Evolutionary conservation across 805 yeast genomes (phyloP).

Genomic region (Candida ponderosae): DNA sequence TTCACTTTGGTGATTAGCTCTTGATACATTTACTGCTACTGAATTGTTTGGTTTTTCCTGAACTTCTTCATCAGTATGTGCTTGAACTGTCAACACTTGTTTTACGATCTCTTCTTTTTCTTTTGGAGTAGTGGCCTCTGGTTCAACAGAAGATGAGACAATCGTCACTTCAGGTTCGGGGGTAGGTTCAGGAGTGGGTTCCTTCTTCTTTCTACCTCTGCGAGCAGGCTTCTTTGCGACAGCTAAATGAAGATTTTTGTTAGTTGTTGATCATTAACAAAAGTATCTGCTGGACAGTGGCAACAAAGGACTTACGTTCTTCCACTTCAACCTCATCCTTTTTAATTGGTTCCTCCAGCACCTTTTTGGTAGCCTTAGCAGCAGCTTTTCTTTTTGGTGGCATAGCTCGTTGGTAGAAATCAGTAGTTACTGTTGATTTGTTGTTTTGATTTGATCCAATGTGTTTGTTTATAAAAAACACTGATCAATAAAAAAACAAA

Average conservation of each 20-base stretch:
- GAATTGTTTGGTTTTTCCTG: background rate
- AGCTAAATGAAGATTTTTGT: background rate
- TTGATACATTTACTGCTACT: constrained; percentile 1
- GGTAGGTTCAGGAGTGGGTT: background rate
- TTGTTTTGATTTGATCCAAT: no score
- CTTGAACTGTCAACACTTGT: background rate
- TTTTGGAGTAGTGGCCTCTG: background rate
- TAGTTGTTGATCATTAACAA: background rate
- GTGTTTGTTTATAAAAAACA: background rate
- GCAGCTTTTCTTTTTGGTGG: constrained; percentile 15
- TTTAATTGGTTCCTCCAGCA: background rate
- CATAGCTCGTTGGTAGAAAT: constrained; percentile 1
- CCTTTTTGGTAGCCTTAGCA: constrained; percentile 1
- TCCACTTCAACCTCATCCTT: constrained; percentile 1
- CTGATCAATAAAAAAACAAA: no score
- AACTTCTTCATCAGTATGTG: background rate
- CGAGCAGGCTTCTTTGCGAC: background rate
- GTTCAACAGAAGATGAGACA: background rate
- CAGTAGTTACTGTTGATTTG: background rate
- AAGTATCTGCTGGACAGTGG: no score
- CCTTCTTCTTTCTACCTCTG: background rate
- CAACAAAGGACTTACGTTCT: constrained; percentile 1
- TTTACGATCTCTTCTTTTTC: background rate
- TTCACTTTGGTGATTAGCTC: constrained; percentile 2
- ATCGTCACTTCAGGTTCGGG: background rate